Conservation (phyloP, 176 grass and related monocot species). For the Poa annua region DNA sequence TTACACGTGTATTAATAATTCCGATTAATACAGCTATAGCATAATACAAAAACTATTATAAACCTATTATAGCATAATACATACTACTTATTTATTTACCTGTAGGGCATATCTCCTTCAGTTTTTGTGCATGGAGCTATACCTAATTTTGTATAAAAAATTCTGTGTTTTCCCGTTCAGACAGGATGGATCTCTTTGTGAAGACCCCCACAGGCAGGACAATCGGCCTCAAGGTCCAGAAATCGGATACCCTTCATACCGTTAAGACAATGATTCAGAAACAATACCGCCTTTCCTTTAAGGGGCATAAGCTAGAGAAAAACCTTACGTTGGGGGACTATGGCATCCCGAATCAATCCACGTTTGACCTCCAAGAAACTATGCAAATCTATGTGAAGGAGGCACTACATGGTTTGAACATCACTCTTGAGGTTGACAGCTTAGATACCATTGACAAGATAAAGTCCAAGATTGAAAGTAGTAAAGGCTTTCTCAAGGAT, state of each 20-base stretch:
- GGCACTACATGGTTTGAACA: background rate
- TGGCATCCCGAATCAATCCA: background rate
- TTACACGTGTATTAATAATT: no score
- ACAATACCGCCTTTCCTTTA: background rate
- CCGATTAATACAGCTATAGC: no score
- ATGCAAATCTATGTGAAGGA: background rate
- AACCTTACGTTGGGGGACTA: background rate
- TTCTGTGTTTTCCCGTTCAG: background rate
- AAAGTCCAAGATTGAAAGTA: background rate
- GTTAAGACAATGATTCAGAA: background rate
- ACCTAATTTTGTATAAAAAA: background rate
- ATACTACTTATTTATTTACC: no score
- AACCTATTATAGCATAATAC: no score
- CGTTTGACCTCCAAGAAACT: background rate
- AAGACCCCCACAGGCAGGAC: slow-evolving; percentile 7
- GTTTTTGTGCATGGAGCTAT: background rate
- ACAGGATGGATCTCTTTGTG: slow-evolving; percentile 3
- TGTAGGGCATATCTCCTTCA: no score
- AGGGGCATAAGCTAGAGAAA: background rate
- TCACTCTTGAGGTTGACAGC: background rate
- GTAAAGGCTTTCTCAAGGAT: background rate
- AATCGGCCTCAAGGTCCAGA: background rate
- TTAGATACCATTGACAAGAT: background rate
- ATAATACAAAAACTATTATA: no score
- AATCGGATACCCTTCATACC: background rate